Conservation (phyloP, 306 rosid species). For the Hylodesmum podocarpum region DNA sequence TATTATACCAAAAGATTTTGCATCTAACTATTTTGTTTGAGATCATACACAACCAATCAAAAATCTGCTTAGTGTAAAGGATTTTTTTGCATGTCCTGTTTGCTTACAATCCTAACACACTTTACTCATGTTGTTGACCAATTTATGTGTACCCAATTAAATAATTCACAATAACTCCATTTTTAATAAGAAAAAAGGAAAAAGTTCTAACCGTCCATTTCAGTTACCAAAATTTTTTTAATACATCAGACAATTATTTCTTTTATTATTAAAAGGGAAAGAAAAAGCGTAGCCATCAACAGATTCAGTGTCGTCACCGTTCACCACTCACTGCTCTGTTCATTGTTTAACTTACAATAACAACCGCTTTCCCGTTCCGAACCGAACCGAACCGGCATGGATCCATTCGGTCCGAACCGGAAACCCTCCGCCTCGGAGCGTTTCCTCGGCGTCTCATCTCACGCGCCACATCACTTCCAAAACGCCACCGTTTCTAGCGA, state of each 20-base stretch:
- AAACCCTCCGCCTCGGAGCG: slow-evolving; percentile 13
- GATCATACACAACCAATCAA: no score
- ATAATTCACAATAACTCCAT: not conserved
- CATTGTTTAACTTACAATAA: no score
- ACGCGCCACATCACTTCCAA: not conserved
- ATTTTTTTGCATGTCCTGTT: no score
- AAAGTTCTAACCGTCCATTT: slow-evolving; percentile 1
- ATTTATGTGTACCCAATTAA: not conserved
- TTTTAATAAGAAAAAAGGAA: not conserved
- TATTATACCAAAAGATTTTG: no score
- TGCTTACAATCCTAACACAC: no score
- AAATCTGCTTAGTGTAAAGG: no score
- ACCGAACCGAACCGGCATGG: slow-evolving; percentile 23
- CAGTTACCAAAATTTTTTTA: not conserved
- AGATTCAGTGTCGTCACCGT: not conserved
- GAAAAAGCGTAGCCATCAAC: not conserved
- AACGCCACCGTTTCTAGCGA: slow-evolving; percentile 14
- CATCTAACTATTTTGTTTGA: no score
- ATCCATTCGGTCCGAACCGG: slow-evolving; percentile 11
- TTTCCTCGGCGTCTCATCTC: slow-evolving; percentile 34
- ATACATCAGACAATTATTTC: not conserved
- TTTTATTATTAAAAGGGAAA: not conserved
- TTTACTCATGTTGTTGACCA: not conserved
- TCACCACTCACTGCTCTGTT: not conserved
- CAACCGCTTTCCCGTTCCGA: no score